Conservation (phyloP, 1,139 yeast species). For the Geotrichum citri-aurantii region DNA sequence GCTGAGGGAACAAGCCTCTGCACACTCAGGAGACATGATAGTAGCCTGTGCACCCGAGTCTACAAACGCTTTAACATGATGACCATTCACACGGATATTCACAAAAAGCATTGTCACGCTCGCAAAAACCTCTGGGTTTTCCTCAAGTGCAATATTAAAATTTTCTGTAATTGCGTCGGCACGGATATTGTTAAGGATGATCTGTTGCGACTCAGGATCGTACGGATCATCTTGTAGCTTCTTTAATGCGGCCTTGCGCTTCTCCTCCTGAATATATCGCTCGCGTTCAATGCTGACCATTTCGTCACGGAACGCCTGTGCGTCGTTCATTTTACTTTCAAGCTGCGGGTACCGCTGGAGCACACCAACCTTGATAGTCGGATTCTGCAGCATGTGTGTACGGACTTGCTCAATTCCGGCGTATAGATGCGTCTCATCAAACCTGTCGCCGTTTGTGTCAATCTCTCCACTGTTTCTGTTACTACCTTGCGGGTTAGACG, state of each 20-base stretch:
- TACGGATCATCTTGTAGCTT: constrained; percentile 60
- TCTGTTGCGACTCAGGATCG: constrained; percentile 63
- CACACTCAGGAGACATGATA: constrained; percentile 69
- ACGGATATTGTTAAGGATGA: constrained; percentile 62
- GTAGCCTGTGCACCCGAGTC: constrained; percentile 96
- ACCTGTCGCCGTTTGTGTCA: constrained; percentile 8
- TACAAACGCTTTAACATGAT: constrained; percentile 82
- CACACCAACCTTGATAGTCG: constrained; percentile 33
- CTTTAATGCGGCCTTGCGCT: constrained; percentile 46
- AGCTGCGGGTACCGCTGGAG: constrained; percentile 36
- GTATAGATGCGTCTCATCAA: constrained; percentile 19
- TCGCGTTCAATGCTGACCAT: constrained; percentile 37
- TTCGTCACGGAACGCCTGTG: constrained; percentile 47
- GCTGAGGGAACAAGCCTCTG: constrained; percentile 63
- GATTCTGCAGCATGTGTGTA: constrained; percentile 34
- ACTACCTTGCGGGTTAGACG: constrained; percentile 16
- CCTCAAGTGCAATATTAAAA: constrained; percentile 71
- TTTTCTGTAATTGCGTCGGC: constrained; percentile 75
- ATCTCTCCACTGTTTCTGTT: not conserved
- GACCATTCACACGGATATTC: constrained; percentile 69
- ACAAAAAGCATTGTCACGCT: constrained; percentile 79
- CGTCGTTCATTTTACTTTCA: constrained; percentile 44
- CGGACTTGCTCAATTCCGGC: constrained; percentile 36
- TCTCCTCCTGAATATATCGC: constrained; percentile 31
- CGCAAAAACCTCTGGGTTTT: constrained; percentile 85